Evolutionary conservation across 1,284 basidiomycete species (phyloP).

Genomic region (Ceratobasidium theobromae): DNA sequence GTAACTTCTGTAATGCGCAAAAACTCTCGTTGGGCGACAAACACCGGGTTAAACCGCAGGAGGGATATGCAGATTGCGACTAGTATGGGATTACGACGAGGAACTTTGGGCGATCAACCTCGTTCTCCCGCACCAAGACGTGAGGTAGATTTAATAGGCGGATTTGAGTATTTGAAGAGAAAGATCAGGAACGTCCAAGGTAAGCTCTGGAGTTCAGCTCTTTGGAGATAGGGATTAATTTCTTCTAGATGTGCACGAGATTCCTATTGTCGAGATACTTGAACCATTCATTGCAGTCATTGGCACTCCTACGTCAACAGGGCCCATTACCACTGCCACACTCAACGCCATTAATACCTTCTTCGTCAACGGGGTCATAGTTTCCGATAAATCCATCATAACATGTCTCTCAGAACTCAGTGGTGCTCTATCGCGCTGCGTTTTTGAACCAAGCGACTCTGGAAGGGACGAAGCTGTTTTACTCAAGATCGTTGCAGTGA

Average conservation of each 20-base stretch:
- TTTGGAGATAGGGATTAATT: neutral
- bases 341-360: slow-evolving; percentile 86
- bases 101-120: neutral
- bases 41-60: slow-evolving; percentile 45
- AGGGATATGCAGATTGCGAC: slow-evolving; percentile 66
- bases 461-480: slow-evolving; percentile 96
- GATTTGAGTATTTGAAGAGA: slow-evolving; percentile 85
- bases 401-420: slow-evolving; percentile 81
- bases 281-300: slow-evolving; percentile 91
- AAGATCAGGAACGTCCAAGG: slow-evolving; percentile 72
- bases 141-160: slow-evolving; percentile 83
- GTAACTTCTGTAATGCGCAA: slow-evolving; percentile 97
- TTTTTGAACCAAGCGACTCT: slow-evolving; percentile 95
- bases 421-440: slow-evolving; percentile 89
- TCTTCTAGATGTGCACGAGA: slow-evolving; percentile 56
- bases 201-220: slow-evolving; percentile 45
- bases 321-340: slow-evolving; percentile 89
- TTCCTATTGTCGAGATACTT: slow-evolving; percentile 65
- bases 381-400: slow-evolving; percentile 55
- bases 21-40: slow-evolving; percentile 87
- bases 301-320: slow-evolving; percentile 88
- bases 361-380: slow-evolving; percentile 76
- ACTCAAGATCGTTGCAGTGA: slow-evolving; percentile 87
- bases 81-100: slow-evolving; percentile 66
- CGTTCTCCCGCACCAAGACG: slow-evolving; percentile 43